phyloP scores from a whole-genome alignment of 352 stramenopile species.

The Phytopythium sindhum region DNA sequence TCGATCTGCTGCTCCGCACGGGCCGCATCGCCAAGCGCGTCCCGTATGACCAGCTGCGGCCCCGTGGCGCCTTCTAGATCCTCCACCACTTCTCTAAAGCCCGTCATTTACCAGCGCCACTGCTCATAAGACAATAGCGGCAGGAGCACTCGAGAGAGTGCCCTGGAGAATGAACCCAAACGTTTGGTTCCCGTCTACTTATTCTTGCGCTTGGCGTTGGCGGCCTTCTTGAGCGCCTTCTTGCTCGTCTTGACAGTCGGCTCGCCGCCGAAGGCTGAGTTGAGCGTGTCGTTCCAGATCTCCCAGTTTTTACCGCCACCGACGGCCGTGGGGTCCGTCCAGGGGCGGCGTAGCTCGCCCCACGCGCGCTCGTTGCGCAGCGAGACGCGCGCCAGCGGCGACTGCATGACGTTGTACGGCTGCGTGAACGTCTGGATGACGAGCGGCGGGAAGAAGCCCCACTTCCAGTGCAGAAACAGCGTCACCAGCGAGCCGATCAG shows the following conservation, averaged over 20 bases:
- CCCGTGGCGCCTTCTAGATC: conserved; percentile 18
- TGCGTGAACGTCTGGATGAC: conserved; percentile 80
- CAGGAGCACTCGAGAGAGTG: background rate
- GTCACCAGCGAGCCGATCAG: conserved; percentile 60
- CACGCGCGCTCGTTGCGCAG: conserved; percentile 62
- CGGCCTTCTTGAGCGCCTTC: conserved; percentile 66
- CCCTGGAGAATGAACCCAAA: no score
- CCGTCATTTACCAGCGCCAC: background rate
- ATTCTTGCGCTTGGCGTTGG: conserved; percentile 54
- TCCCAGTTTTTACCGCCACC: conserved; percentile 56
- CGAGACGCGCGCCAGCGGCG: conserved; percentile 60
- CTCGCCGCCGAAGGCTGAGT: conserved; percentile 60
- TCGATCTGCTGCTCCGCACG: conserved; percentile 48
- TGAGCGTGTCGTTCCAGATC: conserved; percentile 79
- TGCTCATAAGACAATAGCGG: background rate
- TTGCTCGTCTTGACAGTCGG: conserved; percentile 44
- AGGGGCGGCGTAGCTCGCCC: conserved; percentile 75
- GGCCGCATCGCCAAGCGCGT: conserved; percentile 39
- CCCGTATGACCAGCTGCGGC: conserved; percentile 34
- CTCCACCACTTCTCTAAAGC: conserved; percentile 11
- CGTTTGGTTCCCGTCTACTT: conserved; percentile 31
- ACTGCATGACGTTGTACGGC: conserved; percentile 70
- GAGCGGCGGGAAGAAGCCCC: conserved; percentile 77
- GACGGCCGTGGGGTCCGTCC: conserved; percentile 60
- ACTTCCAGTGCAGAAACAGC: conserved; percentile 74